Conservation (phyloP, 1,284 basidiomycete genomes). For the Peniophora sp. region DNA sequence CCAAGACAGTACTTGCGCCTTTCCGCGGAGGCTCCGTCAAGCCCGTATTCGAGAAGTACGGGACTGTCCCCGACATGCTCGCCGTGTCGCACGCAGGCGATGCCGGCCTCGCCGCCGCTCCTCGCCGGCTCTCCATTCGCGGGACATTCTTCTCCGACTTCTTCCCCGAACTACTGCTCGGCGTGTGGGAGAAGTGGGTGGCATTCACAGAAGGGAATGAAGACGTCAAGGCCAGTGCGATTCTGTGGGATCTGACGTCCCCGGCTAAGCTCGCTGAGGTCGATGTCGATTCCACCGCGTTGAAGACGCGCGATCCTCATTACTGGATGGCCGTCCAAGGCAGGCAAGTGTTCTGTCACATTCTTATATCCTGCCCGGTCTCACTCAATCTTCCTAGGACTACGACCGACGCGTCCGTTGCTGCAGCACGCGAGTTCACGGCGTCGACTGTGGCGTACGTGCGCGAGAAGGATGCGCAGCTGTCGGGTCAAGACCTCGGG, state of each 20-base stretch:
- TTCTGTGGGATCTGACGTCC: slow-evolving; percentile 16
- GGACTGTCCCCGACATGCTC: slow-evolving; percentile 10
- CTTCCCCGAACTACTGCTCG: slow-evolving; percentile 12
- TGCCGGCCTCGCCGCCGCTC: slow-evolving; percentile 9
- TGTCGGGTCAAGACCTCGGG: slow-evolving; percentile 12
- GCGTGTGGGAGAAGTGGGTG: slow-evolving; percentile 15
- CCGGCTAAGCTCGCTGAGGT: slow-evolving; percentile 12
- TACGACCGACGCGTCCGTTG: slow-evolving; percentile 1
- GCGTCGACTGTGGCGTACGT: slow-evolving; percentile 7
- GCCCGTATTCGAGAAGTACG: slow-evolving; percentile 12
- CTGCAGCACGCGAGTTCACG: neutral
- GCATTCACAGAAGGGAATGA: slow-evolving; percentile 15
- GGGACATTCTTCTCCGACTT: slow-evolving; percentile 15
- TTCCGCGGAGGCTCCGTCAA: slow-evolving; percentile 11
- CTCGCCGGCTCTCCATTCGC: slow-evolving; percentile 14
- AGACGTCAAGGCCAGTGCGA: slow-evolving; percentile 12
- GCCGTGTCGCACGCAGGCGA: slow-evolving; percentile 16
- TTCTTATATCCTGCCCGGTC: neutral
- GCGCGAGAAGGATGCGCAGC: slow-evolving; percentile 13
- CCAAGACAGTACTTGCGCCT: slow-evolving; percentile 18
- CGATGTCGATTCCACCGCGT: slow-evolving; percentile 11
- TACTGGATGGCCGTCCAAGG: slow-evolving; percentile 16
- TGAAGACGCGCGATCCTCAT: slow-evolving; percentile 12
- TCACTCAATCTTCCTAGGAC: neutral
- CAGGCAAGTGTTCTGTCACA: slow-evolving; percentile 8